These are phyloP conservation scores for Lactifluus subvellereus DNA, from an alignment of 768 basidiomycete species.

Conservation along the genomic window DNA sequence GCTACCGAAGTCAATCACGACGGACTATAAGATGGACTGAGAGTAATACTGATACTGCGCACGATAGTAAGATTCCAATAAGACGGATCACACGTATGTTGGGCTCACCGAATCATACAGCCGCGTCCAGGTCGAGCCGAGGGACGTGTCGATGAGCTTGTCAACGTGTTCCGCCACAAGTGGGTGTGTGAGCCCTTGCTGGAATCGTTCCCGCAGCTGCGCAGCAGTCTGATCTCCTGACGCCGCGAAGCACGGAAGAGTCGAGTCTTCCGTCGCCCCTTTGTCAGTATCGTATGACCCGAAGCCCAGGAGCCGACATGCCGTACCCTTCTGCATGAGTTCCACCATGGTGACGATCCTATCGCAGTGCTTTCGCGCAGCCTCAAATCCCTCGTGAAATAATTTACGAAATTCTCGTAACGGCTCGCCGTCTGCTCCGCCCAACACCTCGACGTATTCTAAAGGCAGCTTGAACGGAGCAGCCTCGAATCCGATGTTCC, in stretches of 20 bases:
- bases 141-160: conserved; percentile 78
- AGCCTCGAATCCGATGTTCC: conserved; percentile 98
- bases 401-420: conserved; percentile 81
- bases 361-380: conserved; percentile 92
- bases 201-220: conserved; percentile 88
- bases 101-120: conserved; percentile 85
- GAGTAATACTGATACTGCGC: conserved; percentile 89
- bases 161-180: conserved; percentile 88
- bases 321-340: conserved; percentile 90
- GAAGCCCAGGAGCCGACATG: neutral
- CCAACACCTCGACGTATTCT: conserved; percentile 95
- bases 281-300: conserved; percentile 9
- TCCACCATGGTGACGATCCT: conserved; percentile 93
- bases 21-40: conserved; percentile 69
- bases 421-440: conserved; percentile 69
- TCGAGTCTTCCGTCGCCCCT: conserved; percentile 54
- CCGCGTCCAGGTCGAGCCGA: conserved; percentile 92
- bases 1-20: neutral
- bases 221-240: conserved; percentile 88
- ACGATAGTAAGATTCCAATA: neutral
- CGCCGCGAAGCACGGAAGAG: conserved; percentile 83
- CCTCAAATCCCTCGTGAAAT: conserved; percentile 92
- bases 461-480: conserved; percentile 95
- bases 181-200: conserved; percentile 79
- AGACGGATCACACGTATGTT: neutral